A percentile compares a stretch with the other conserved stretches of the same genome.
phyloP scores from a whole-genome alignment of 805 yeast species.

The Millerozyma miso region DNA sequence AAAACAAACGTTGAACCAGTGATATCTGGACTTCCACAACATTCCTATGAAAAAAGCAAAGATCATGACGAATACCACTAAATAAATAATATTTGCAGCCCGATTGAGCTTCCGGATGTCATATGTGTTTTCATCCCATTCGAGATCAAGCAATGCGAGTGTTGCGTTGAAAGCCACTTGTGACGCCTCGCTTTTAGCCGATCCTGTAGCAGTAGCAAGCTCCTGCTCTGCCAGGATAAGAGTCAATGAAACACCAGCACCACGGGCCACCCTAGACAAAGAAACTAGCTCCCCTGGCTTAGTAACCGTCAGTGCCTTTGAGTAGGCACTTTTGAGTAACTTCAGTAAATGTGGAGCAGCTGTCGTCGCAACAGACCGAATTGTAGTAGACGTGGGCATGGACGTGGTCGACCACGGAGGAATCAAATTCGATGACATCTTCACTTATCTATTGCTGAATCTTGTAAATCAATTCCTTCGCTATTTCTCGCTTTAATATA shows the following conservation, averaged over 20 bases:
- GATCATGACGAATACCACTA: constrained; percentile 22
- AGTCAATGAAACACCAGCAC: constrained; percentile 34
- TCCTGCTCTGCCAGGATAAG: constrained; percentile 32
- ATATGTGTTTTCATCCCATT: constrained; percentile 26
- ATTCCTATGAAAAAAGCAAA: constrained; percentile 22
- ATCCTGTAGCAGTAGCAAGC: constrained; percentile 36
- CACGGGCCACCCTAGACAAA: constrained; percentile 23
- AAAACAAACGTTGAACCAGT: constrained; percentile 38
- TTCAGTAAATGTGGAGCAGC: constrained; percentile 18
- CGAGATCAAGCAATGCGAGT: constrained; percentile 27
- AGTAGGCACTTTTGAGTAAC: constrained; percentile 15
- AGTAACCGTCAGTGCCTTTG: constrained; percentile 18
- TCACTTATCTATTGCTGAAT: not conserved
- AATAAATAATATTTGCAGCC: constrained; percentile 30
- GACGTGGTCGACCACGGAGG: constrained; percentile 21
- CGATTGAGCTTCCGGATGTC: constrained; percentile 15
- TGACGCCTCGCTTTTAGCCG: constrained; percentile 25
- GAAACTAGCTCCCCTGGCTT: constrained; percentile 13
- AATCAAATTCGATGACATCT: not conserved
- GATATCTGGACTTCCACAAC: constrained; percentile 30
- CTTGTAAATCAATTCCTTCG: no score
- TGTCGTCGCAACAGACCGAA: constrained; percentile 22
- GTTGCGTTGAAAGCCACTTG: constrained; percentile 30
- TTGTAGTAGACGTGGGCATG: constrained; percentile 25
- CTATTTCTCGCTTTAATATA: no score